Base-by-base conservation (phyloP, 2,329 filamentous ascomycete genomes). In the Aspergillus ochraceoroseus region DNA sequence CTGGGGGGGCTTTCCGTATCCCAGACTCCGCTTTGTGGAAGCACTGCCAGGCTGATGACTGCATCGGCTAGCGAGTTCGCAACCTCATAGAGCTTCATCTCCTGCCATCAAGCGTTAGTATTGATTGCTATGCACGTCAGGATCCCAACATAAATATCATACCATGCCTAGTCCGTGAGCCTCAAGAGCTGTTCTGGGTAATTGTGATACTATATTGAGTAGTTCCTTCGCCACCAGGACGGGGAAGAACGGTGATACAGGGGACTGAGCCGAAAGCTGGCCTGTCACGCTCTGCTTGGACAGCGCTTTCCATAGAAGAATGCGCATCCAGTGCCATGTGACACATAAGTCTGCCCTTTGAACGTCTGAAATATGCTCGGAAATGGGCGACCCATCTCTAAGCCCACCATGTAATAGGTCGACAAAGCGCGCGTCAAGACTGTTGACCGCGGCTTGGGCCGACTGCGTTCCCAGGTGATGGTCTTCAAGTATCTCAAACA, bases 291-390 rank as follows among this genome's bases (percentile, higher is more conserved):
- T 49, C 14, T 48, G 46, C 20, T 55, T 62, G 18, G 65, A 54
- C 0, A 66, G 62, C 1, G 67, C 60, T 11, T 69, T 62, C 71
- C 70, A 74, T 9, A 73, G 46, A 2, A 74, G 63, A 28, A 71
- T 66, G 5, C 70, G 65, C 71, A 74, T 74, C 71, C 71, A 74
- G 31, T 73, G 70, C 1, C 68, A 57, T 0, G 71, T 74, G 2
- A 73, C 70, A 41, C 64, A 68, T n/a, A 74, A 62, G 33, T 74
- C 71, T 3, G 70, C 71, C 5, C 65, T 65, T 40, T 74, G 71
- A 0, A 74, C 65, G 17, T 73, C 70, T n/a, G 67, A 73, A n/a
- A 64, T 63, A 0, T 58, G 59, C 30, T 65, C 64, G 2, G 64
- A 59, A 3, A 69, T 63, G 1, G 61, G 51, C 0, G 66, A 56